Percentiles rank a stretch among this genome's conserved stretches.
Conservation (phyloP, 129 eudicot genomes). For the Flaveria bidentis region DNA sequence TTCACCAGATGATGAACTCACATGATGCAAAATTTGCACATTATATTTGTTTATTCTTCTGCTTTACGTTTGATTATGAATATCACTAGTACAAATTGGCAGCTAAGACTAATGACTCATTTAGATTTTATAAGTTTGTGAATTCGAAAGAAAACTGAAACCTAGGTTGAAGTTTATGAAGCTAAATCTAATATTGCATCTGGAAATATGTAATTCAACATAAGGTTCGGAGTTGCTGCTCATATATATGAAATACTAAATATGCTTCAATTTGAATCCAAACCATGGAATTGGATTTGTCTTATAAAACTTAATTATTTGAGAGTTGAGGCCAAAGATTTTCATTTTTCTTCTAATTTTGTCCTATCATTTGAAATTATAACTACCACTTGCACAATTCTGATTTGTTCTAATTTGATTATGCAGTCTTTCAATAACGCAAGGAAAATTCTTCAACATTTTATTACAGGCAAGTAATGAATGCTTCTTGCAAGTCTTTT, state of each 20-base stretch:
- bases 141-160: not conserved
- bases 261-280: not conserved
- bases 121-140: not conserved
- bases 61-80: no score
- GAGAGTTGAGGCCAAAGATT: slow-evolving; percentile 1
- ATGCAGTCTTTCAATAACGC: slow-evolving; percentile 48
- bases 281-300: not conserved
- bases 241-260: not conserved
- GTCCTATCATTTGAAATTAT: not conserved
- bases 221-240: not conserved
- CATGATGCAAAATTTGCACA: no score
- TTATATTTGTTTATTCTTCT: no score
- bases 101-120: no score
- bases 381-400: not conserved
- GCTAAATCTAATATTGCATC: not conserved
- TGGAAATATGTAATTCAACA: not conserved
- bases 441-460: slow-evolving; percentile 40
- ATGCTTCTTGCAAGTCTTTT: not conserved
- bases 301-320: not conserved
- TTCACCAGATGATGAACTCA: not conserved
- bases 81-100: no score
- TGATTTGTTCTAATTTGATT: slow-evolving; percentile 20
- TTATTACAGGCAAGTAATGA: slow-evolving; percentile 47
- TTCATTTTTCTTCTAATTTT: not conserved
- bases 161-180: not conserved